Percentiles rank a stretch among this genome's conserved stretches.
phyloP scores from a whole-genome alignment of 306 rosid genomes.

The Corylus americana region DNA sequence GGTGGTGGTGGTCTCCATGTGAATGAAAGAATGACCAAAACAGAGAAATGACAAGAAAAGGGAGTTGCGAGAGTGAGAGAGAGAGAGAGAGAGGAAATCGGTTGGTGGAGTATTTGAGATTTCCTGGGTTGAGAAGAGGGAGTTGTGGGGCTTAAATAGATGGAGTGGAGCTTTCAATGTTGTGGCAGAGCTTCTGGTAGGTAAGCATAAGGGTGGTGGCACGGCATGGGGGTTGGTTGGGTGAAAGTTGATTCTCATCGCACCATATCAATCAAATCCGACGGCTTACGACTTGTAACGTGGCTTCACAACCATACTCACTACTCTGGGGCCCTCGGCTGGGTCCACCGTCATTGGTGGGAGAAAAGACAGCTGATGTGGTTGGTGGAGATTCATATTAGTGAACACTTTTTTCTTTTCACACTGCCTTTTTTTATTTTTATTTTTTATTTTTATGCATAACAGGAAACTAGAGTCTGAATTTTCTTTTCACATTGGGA shows the following conservation, averaged over 20 bases:
- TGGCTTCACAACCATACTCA: no score
- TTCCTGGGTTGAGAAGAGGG: slow-evolving; percentile 30
- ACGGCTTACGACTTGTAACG: no score
- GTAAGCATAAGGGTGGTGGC: slow-evolving; percentile 48
- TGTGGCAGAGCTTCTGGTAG: slow-evolving; percentile 41
- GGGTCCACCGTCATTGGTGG: no score
- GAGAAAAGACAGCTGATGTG: no score
- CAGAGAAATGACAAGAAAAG: neutral
- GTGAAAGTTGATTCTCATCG: slow-evolving; percentile 34
- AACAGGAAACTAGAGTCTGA: no score
- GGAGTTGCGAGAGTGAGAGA: neutral
- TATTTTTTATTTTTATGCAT: no score
- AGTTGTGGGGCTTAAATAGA: slow-evolving; percentile 34
- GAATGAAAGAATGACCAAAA: neutral
- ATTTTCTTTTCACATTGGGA: no score
- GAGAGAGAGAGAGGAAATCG: slow-evolving; percentile 18
- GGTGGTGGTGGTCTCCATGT: slow-evolving; percentile 37
- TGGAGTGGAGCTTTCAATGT: neutral
- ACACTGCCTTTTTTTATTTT: no score
- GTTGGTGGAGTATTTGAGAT: neutral
- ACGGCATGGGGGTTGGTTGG: slow-evolving; percentile 39
- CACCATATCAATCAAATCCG: neutral
- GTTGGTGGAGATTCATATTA: no score
- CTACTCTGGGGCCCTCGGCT: no score
- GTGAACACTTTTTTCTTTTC: no score